Conservation (phyloP, 345 rosid species). For the Jatropha curcas region DNA sequence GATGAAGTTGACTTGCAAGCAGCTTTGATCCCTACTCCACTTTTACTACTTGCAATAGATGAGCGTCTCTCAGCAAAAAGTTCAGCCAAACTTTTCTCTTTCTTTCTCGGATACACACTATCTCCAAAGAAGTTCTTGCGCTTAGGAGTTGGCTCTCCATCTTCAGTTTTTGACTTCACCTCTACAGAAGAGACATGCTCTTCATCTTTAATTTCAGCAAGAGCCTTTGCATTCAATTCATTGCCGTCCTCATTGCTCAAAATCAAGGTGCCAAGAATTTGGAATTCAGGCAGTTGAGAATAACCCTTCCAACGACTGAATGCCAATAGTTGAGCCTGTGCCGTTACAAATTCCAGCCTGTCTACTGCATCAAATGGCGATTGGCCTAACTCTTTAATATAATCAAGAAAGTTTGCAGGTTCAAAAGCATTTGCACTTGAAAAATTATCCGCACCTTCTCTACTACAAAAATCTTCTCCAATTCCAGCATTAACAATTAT, state of each 20-base stretch:
- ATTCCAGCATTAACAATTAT: slow-evolving; percentile 59
- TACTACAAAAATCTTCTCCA: slow-evolving; percentile 41
- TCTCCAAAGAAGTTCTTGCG: slow-evolving; percentile 39
- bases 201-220: slow-evolving; percentile 25
- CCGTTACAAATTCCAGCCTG: slow-evolving; percentile 48
- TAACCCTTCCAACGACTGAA: slow-evolving; percentile 70
- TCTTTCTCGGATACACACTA: slow-evolving; percentile 28
- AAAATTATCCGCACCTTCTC: slow-evolving; percentile 50
- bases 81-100: slow-evolving; percentile 63
- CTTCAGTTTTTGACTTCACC: slow-evolving; percentile 32
- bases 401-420: slow-evolving; percentile 51
- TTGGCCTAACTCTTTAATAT: slow-evolving; percentile 47
- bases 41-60: slow-evolving; percentile 29
- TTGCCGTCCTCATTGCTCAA: slow-evolving; percentile 38
- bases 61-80: slow-evolving; percentile 45
- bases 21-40: slow-evolving; percentile 26
- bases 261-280: slow-evolving; percentile 39
- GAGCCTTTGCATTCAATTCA: slow-evolving; percentile 24
- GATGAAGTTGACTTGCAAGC: slow-evolving; percentile 21
- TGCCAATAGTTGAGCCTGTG: slow-evolving; percentile 58
- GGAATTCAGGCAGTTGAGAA: slow-evolving; percentile 53
- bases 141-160: slow-evolving; percentile 31
- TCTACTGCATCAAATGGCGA: slow-evolving; percentile 38
- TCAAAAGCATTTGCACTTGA: slow-evolving; percentile 48
- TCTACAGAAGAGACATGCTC: slow-evolving; percentile 29